Conservation (phyloP, 2,329 filamentous ascomycete species). For the Pseudogymnoascus sp. region DNA sequence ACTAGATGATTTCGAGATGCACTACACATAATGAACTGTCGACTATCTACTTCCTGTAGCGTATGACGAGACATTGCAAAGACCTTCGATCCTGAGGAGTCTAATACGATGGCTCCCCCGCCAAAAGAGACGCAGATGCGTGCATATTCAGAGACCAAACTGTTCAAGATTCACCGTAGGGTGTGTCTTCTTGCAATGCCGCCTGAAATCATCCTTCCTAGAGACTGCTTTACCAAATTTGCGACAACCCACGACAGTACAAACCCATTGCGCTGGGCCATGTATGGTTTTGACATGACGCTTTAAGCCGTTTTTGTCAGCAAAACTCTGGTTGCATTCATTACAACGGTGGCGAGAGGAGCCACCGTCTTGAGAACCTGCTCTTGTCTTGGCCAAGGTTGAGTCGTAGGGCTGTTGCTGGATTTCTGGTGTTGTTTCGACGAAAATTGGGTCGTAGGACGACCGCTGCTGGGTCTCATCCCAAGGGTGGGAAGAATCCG, state of each 20-base stretch:
- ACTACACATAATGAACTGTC: no score
- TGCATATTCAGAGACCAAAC: constrained; percentile 14
- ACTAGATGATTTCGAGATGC: no score
- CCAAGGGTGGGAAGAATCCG: constrained; percentile 12
- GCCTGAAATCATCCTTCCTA: constrained; percentile 13
- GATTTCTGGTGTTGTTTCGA: constrained; percentile 13
- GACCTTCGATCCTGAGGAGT: constrained; percentile 13
- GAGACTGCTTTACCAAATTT: constrained; percentile 11
- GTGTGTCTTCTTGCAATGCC: constrained; percentile 13
- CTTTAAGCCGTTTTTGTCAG: constrained; percentile 10
- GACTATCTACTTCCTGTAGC: constrained; percentile 11
- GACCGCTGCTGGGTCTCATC: constrained; percentile 11
- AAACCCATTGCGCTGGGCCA: constrained; percentile 1
- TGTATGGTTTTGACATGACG: constrained; percentile 12
- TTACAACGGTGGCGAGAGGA: constrained; percentile 12
- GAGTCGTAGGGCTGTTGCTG: constrained; percentile 12
- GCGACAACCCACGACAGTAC: constrained; percentile 11
- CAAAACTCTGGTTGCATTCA: constrained; percentile 9
- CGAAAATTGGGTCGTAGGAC: constrained; percentile 9
- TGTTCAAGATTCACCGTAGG: constrained; percentile 12
- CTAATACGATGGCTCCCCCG: constrained; percentile 10
- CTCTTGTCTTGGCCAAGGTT: constrained; percentile 8
- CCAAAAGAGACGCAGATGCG: constrained; percentile 11
- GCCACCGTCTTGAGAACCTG: constrained; percentile 11
- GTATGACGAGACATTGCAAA: constrained; percentile 12